Evolutionary conservation across 371 early-diverging fungal genomes (phyloP).

Genomic region (Syncephalastrum contaminatum): DNA sequence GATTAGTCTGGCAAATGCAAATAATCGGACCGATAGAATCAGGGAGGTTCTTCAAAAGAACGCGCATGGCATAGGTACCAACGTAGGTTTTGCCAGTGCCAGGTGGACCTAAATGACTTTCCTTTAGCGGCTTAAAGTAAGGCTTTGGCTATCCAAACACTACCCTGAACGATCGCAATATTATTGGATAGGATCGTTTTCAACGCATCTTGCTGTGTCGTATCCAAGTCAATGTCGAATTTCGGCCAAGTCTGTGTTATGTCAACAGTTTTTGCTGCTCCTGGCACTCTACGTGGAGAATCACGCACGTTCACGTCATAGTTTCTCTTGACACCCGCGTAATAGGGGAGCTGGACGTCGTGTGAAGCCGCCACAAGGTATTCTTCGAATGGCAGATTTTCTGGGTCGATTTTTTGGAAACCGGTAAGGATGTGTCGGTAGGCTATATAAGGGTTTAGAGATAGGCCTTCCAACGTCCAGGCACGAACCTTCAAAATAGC

Average conservation of each 20-base stretch:
- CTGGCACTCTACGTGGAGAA: not conserved
- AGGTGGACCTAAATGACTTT: slow-evolving; percentile 53
- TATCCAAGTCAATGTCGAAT: slow-evolving; percentile 39
- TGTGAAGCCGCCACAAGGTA: slow-evolving; percentile 38
- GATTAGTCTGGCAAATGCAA: slow-evolving; percentile 71
- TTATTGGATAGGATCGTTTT: slow-evolving; percentile 51
- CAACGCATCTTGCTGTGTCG: slow-evolving; percentile 54
- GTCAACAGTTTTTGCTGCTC: slow-evolving; percentile 22
- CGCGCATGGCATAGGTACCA: slow-evolving; percentile 59
- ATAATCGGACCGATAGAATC: slow-evolving; percentile 53
- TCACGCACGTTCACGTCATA: slow-evolving; percentile 32
- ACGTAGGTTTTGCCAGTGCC: slow-evolving; percentile 76
- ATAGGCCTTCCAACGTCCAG: not conserved
- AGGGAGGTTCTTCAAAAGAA: slow-evolving; percentile 51
- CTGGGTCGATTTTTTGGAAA: slow-evolving; percentile 41
- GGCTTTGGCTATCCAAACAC: not conserved
- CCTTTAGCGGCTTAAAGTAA: not conserved
- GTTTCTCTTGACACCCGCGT: slow-evolving; percentile 30
- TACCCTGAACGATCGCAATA: slow-evolving; percentile 59
- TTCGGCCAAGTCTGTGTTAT: slow-evolving; percentile 31
- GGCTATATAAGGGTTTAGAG: slow-evolving; percentile 7
- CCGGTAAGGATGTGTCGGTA: slow-evolving; percentile 39
- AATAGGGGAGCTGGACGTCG: slow-evolving; percentile 32
- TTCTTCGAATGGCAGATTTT: slow-evolving; percentile 35
- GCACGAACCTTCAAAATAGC: slow-evolving; percentile 48